A percentile compares a stretch with the other conserved stretches of the same genome.
phyloP scores from a whole-genome alignment of 2,329 filamentous ascomycete genomes.

The Penicillium sp. region DNA sequence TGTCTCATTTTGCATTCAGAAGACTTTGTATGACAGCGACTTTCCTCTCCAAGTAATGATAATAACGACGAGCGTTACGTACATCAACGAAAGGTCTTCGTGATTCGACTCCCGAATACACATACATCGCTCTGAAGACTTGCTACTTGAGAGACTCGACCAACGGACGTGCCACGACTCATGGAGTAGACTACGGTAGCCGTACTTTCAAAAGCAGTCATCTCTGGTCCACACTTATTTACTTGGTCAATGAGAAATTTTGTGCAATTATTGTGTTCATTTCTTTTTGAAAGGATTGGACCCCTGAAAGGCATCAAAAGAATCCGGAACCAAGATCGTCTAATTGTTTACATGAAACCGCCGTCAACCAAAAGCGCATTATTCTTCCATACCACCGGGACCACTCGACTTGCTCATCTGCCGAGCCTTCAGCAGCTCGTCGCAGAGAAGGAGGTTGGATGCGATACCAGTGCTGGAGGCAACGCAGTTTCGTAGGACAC shows the following conservation, averaged over 20 bases:
- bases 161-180: neutral
- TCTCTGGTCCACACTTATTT: neutral
- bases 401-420: conserved; percentile 72
- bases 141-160: neutral
- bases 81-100: neutral
- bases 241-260: neutral
- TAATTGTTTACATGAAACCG: conserved; percentile 32
- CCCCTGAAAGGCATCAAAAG: conserved; percentile 17
- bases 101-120: neutral
- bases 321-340: conserved; percentile 21
- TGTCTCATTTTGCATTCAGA: neutral
- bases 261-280: conserved; percentile 20
- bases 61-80: conserved; percentile 10
- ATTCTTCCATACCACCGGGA: conserved; percentile 49
- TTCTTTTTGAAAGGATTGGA: conserved; percentile 26
- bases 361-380: conserved; percentile 33
- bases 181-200: neutral
- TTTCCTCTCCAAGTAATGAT: conserved; percentile 12
- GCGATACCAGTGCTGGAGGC: conserved; percentile 94
- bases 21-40: conserved; percentile 16
- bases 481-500: conserved; percentile 89
- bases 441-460: conserved; percentile 90
- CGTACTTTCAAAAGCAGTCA: neutral
- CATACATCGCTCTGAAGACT: neutral
- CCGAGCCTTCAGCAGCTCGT: conserved; percentile 95